These are phyloP conservation scores for Brachypodium distachyon DNA, from an alignment of 202 grass and related monocot genomes.

Conservation along the genomic window DNA sequence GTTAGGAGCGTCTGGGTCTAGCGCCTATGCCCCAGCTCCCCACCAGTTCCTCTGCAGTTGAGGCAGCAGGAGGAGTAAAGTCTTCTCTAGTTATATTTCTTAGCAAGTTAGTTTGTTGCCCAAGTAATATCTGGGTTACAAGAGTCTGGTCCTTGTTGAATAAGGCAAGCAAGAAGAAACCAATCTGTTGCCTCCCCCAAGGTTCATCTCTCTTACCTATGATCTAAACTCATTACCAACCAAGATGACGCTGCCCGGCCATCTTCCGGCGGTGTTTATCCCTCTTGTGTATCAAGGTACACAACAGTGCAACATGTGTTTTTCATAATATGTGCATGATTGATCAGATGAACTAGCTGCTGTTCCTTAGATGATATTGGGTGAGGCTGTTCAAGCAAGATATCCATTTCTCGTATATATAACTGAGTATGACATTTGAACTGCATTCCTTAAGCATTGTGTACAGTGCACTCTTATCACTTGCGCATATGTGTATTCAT, in stretches of 20 bases:
- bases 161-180: too few relatives aligned
- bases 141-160: too few relatives aligned
- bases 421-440: slow-evolving; percentile 18
- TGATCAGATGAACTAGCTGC: neutral
- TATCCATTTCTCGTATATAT: neutral
- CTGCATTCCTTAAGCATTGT: slow-evolving; percentile 1
- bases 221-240: neutral
- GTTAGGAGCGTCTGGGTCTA: too few relatives aligned
- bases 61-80: too few relatives aligned
- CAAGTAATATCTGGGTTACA: too few relatives aligned
- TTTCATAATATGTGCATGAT: neutral
- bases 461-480: neutral
- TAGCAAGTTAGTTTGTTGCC: too few relatives aligned
- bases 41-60: too few relatives aligned
- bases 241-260: neutral
- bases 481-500: neutral
- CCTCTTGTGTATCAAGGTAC: neutral
- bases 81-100: too few relatives aligned
- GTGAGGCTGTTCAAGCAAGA: neutral
- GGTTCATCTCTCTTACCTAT: neutral
- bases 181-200: neutral
- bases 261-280: neutral
- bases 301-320: too few relatives aligned
- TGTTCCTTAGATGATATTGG: neutral
- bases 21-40: too few relatives aligned